phyloP scores from a whole-genome alignment of 2,329 filamentous ascomycete genomes.

The Aureobasidium leucospermi region DNA sequence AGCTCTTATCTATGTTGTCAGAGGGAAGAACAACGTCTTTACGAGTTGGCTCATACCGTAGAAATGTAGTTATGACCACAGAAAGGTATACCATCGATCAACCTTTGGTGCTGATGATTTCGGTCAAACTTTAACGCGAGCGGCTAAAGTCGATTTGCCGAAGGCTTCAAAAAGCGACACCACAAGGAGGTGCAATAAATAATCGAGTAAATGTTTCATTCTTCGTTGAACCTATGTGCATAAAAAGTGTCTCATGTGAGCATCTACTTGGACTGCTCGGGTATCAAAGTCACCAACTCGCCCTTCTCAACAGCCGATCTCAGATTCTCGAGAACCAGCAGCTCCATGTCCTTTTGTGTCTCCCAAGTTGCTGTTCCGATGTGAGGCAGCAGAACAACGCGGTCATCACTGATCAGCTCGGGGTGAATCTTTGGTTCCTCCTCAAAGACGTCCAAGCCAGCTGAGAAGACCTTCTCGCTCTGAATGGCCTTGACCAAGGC shows the following conservation, averaged over 20 bases:
- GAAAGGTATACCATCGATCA: too few relatives aligned
- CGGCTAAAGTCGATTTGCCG: too few relatives aligned
- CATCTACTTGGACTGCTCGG: conserved; percentile 46
- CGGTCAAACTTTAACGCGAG: too few relatives aligned
- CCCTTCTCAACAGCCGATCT: conserved; percentile 50
- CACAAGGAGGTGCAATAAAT: too few relatives aligned
- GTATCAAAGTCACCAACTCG: conserved; percentile 52
- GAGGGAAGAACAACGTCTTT: too few relatives aligned
- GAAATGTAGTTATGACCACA: too few relatives aligned
- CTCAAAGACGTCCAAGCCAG: conserved; percentile 52
- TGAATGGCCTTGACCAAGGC: conserved; percentile 48
- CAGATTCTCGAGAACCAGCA: conserved; percentile 52
- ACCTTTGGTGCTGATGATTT: too few relatives aligned
- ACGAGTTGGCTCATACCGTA: too few relatives aligned
- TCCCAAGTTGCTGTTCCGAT: conserved; percentile 54
- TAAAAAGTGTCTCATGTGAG: not conserved
- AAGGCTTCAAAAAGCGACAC: too few relatives aligned
- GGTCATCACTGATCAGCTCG: conserved; percentile 42
- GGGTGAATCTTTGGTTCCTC: conserved; percentile 48
- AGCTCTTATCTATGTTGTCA: not conserved
- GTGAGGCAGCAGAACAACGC: conserved; percentile 51
- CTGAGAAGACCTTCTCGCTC: conserved; percentile 47
- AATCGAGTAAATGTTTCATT: not conserved
- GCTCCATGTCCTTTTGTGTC: conserved; percentile 55
- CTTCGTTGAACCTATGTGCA: not conserved